Evolutionary conservation across 2,329 filamentous ascomycete genomes (phyloP), one percentile per base, ranked within the genome.

Genomic region (Alternaria sp.): DNA sequence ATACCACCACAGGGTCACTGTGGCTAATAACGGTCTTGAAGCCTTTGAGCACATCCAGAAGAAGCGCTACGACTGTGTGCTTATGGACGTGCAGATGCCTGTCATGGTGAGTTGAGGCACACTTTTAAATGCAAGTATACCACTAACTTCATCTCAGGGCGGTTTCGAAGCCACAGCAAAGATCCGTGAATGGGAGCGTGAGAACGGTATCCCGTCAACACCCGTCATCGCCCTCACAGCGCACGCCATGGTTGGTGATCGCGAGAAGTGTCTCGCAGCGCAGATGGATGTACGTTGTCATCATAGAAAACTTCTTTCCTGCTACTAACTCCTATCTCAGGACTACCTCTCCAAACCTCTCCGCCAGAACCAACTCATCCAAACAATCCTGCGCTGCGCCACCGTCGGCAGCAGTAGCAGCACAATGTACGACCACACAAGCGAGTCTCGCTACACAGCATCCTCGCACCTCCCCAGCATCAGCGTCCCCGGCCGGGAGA

Each of bases 81-180:
- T 99, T 53, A 99, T 99, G 96, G 96, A 99, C 78, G 96, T 99
- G 18, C 96, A 98, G 79, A 99, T 99, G 96, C 96, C 96, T n/a
- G 92, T 98, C 75, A 98, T 98, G 94, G 90, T 92, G 82, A 84
- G 88, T 68, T 53, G 15, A 63, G 21, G 2, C 47, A 15, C 1
- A 30, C 12, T 5, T 15, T 9, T 10, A n/a, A 64, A 11, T 47
- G 4, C 7, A 37, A 8, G 37, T 58, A 20, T n/a, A 21, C 8
- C 23, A 46, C 81, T 87, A 78, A 87, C 75, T n/a, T 58, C 20
- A 10, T 33, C 45, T 55, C 61, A 92, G 90, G 96, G 96, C 78
- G 96, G 96, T 47, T 98, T 99, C 78, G 96, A 99, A 82, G 94
- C 96, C 14, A 99, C 96, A 5, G 92, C 90, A 71, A 97, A 97